Percentiles rank a stretch among this genome's conserved stretches.
Evolutionary conservation across 495 filamentous ascomycete genomes (phyloP).

Genomic region (Aspergillus baeticus): DNA sequence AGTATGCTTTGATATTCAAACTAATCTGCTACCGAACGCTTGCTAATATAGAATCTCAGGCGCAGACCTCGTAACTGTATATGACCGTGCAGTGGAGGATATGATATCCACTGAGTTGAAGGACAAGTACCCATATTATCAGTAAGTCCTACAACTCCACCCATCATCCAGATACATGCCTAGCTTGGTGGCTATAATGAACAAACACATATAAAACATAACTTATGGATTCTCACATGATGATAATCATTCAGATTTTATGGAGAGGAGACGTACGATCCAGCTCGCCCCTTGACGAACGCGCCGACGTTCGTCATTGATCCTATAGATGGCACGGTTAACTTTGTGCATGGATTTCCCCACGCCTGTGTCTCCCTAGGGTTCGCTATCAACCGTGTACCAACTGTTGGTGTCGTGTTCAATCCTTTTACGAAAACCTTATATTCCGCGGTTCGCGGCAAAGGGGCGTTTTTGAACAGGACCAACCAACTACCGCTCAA

Average conservation of each 20-base stretch:
- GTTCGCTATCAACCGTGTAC: conserved; percentile 60
- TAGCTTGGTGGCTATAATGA: too few species aligned
- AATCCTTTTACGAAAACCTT: conserved; percentile 72
- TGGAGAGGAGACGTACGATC: conserved; percentile 82
- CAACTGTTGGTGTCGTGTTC: conserved; percentile 78
- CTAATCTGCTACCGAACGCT: conserved; percentile 12
- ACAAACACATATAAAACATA: too few species aligned
- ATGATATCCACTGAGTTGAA: conserved; percentile 66
- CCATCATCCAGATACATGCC: background rate
- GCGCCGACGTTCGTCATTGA: conserved; percentile 84
- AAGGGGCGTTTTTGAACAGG: conserved; percentile 64
- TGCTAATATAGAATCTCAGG: conserved; percentile 38
- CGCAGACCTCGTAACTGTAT: conserved; percentile 84
- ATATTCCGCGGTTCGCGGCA: conserved; percentile 68
- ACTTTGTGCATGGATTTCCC: conserved; percentile 83
- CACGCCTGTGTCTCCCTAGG: conserved; percentile 81
- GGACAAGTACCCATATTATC: conserved; percentile 63
- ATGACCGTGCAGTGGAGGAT: conserved; percentile 78
- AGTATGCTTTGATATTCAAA: conserved; percentile 45
- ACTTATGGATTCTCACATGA: too few species aligned
- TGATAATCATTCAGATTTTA: conserved; percentile 67
- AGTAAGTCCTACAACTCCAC: conserved; percentile 27
- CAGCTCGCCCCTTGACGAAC: conserved; percentile 60
- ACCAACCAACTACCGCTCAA: conserved; percentile 55
- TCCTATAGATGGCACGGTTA: conserved; percentile 87